These are phyloP conservation scores for Botrytis cinerea DNA, from an alignment of 2,329 filamentous ascomycete species.

Conservation along the genomic window DNA sequence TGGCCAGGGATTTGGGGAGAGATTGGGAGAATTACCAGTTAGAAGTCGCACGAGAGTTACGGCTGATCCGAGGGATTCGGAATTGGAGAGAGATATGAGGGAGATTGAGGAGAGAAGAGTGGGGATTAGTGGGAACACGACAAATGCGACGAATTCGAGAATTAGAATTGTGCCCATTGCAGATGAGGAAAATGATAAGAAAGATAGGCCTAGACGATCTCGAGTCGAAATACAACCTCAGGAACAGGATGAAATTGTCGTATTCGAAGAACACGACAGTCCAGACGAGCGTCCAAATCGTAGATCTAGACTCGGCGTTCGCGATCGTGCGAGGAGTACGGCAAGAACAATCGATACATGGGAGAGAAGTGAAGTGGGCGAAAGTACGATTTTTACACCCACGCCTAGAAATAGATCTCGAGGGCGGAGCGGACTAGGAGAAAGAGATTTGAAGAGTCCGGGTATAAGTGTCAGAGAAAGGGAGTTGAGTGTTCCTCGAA, in stretches of 20 bases:
- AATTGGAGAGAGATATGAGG: constrained; percentile 10
- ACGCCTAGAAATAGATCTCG: background rate
- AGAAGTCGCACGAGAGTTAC: background rate
- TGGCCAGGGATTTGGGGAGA: constrained; percentile 1
- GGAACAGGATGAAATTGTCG: constrained; percentile 11
- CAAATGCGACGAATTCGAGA: constrained; percentile 9
- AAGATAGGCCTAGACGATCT: background rate
- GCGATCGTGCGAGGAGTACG: constrained; percentile 6
- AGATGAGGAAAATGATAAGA: background rate
- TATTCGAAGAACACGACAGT: constrained; percentile 12
- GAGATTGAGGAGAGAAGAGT: constrained; percentile 21
- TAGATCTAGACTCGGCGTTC: background rate
- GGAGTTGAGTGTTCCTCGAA: constrained; percentile 4
- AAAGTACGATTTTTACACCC: background rate
- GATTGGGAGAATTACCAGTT: background rate
- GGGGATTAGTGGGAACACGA: constrained; percentile 11
- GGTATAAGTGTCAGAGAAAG: background rate
- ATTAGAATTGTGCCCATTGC: constrained; percentile 9
- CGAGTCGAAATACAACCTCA: constrained; percentile 6
- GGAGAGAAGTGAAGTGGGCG: constrained; percentile 13
- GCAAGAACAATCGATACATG: constrained; percentile 14
- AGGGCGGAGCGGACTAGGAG: constrained; percentile 2
- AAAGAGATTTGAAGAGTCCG: background rate
- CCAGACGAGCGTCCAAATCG: background rate
- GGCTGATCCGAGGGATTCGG: constrained; percentile 4